Percentiles rank a stretch among this genome's conserved stretches.
These are phyloP conservation scores for Cetradonia linearis DNA, from an alignment of 495 filamentous ascomycete species.

Conservation along the genomic window DNA sequence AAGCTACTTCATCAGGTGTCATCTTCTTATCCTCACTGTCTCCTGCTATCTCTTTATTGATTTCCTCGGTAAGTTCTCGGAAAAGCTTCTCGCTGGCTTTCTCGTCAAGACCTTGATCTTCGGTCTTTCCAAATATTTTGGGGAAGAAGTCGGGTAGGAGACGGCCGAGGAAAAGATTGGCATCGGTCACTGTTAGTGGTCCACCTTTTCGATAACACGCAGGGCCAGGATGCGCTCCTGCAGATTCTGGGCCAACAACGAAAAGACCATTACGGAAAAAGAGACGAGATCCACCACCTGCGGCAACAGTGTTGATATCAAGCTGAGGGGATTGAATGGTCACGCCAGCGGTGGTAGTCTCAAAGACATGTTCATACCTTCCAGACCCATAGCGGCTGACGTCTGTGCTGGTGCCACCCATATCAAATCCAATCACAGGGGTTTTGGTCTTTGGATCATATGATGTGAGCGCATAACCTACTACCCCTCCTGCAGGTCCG, in stretches of 20 bases:
- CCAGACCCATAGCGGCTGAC: constrained; percentile 84
- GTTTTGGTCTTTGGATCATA: constrained; percentile 79
- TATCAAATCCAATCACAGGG: constrained; percentile 94
- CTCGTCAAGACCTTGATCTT: constrained; percentile 75
- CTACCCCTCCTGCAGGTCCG: constrained; percentile 59
- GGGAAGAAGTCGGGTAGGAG: constrained; percentile 92
- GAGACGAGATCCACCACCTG: constrained; percentile 81
- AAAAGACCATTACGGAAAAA: constrained; percentile 90
- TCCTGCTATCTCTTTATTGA: constrained; percentile 53
- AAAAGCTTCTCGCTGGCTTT: constrained; percentile 69
- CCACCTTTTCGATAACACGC: constrained; percentile 94
- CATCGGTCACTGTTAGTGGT: constrained; percentile 86
- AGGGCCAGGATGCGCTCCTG: constrained; percentile 84
- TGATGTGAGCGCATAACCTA: constrained; percentile 89
- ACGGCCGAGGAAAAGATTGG: constrained; percentile 81
- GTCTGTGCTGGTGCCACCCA: constrained; percentile 92
- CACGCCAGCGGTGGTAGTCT: constrained; percentile 91
- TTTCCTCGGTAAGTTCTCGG: constrained; percentile 62
- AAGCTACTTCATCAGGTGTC: constrained; percentile 79
- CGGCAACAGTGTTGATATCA: constrained; percentile 96
- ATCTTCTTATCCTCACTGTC: constrained; percentile 54
- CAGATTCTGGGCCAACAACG: constrained; percentile 92
- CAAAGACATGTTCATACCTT: constrained; percentile 92
- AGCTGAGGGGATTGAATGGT: constrained; percentile 92
- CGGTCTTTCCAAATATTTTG: constrained; percentile 89